These are phyloP conservation scores for Zygotorulaspora danielsina DNA, from an alignment of 805 yeast species.

Conservation along the genomic window DNA sequence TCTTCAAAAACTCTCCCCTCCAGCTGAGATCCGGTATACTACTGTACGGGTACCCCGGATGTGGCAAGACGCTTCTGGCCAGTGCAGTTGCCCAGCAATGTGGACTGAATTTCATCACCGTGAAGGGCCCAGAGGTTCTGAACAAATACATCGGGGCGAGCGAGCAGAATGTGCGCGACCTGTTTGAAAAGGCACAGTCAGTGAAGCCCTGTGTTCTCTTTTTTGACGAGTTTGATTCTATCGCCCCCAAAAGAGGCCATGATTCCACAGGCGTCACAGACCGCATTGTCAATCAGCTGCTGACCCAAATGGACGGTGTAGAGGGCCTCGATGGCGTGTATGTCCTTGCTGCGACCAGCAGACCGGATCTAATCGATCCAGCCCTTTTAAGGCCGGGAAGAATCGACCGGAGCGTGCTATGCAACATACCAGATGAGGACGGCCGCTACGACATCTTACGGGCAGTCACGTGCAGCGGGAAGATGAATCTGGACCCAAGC, in stretches of 20 bases:
- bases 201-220: conserved; percentile 91
- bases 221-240: conserved; percentile 94
- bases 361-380: conserved; percentile 94
- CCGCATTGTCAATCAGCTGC: conserved; percentile 92
- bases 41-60: conserved; percentile 94
- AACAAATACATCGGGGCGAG: conserved; percentile 97
- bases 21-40: conserved; percentile 85
- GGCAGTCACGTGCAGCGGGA: conserved; percentile 14
- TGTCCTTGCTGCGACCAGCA: conserved; percentile 90
- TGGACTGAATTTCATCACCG: conserved; percentile 86
- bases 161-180: conserved; percentile 88
- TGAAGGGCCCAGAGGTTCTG: conserved; percentile 92
- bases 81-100: conserved; percentile 92
- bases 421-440: conserved; percentile 73
- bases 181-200: conserved; percentile 90
- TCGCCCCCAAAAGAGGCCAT: conserved; percentile 97
- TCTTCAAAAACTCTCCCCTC: conserved; percentile 83
- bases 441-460: conserved; percentile 71
- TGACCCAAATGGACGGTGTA: conserved; percentile 99
- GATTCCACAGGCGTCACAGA: conserved; percentile 98
- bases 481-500: conserved; percentile 48
- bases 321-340: conserved; percentile 96
- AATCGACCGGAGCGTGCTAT: conserved; percentile 84
- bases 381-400: conserved; percentile 95
- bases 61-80: conserved; percentile 92